phyloP scores from a whole-genome alignment of 768 basidiomycete species.

The Pulveroboletus ravenelii region DNA sequence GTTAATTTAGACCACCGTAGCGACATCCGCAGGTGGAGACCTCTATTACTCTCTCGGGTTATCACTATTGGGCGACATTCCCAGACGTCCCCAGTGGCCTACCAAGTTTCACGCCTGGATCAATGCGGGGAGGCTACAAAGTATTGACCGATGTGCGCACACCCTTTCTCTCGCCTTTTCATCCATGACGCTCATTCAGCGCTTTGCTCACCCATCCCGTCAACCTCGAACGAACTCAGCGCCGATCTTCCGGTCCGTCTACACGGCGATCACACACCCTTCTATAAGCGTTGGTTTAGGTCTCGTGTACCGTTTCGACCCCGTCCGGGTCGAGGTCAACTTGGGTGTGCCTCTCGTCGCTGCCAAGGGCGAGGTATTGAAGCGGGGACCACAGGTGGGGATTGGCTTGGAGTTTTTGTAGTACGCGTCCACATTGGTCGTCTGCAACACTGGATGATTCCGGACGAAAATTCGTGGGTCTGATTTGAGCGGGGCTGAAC shows the following conservation, averaged over 20 bases:
- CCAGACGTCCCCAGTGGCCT: constrained; percentile 75
- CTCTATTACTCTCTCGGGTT: constrained; percentile 74
- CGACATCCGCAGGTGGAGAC: constrained; percentile 83
- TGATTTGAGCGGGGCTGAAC: not conserved
- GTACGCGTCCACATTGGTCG: not conserved
- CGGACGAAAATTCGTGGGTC: not conserved
- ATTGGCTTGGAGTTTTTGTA: constrained; percentile 77
- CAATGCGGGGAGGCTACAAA: constrained; percentile 75
- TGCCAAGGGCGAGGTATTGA: constrained; percentile 57
- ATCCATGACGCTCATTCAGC: not conserved
- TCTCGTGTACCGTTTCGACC: constrained; percentile 77
- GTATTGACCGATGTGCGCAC: constrained; percentile 50
- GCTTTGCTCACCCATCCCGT: not conserved
- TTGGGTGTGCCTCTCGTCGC: constrained; percentile 78
- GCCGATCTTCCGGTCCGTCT: constrained; percentile 7
- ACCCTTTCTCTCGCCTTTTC: not conserved
- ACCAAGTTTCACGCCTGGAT: constrained; percentile 75
- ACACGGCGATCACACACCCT: constrained; percentile 30
- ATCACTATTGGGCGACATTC: constrained; percentile 72
- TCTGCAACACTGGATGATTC: constrained; percentile 9
- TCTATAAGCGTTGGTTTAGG: constrained; percentile 81
- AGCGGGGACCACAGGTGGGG: constrained; percentile 75
- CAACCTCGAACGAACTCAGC: constrained; percentile 8
- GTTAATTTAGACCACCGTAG: constrained; percentile 34
- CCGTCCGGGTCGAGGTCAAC: constrained; percentile 83